Conservation (phyloP, 2,329 filamentous ascomycete genomes). For the Fusarium sp. region DNA sequence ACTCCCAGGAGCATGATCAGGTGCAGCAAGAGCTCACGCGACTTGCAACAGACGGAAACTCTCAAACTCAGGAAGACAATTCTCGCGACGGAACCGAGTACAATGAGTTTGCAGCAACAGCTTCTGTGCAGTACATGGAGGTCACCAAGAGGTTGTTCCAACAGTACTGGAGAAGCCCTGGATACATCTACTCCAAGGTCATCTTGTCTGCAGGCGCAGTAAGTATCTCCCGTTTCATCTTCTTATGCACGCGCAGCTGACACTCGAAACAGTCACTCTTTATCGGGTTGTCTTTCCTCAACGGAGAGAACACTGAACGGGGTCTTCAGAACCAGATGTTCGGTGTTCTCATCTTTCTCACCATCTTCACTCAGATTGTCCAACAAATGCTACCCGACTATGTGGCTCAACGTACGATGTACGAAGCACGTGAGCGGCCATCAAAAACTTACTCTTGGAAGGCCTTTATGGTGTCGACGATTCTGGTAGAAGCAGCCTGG, state of each 20-base stretch:
- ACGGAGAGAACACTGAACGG: slow-evolving; percentile 71
- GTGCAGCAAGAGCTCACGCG: slow-evolving; percentile 55
- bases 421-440: slow-evolving; percentile 78
- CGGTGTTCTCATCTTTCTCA: slow-evolving; percentile 78
- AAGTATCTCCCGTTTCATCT: slow-evolving; percentile 44
- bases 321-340: slow-evolving; percentile 82
- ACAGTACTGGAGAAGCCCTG: slow-evolving; percentile 62
- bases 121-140: slow-evolving; percentile 52
- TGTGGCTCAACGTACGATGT: slow-evolving; percentile 76
- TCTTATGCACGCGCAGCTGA: not conserved
- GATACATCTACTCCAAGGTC: slow-evolving; percentile 73
- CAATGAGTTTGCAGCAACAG: slow-evolving; percentile 53
- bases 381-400: slow-evolving; percentile 81
- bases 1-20: slow-evolving; percentile 50
- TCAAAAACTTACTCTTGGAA: slow-evolving; percentile 79
- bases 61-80: not conserved
- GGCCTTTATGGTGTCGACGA: slow-evolving; percentile 74
- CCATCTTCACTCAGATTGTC: slow-evolving; percentile 76
- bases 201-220: slow-evolving; percentile 46
- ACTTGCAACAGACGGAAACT: slow-evolving; percentile 15
- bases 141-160: slow-evolving; percentile 56
- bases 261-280: slow-evolving; percentile 62
- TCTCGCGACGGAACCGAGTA: slow-evolving; percentile 18
- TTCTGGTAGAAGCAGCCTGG: slow-evolving; percentile 76
- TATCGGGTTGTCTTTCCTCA: slow-evolving; percentile 78